These are phyloP conservation scores for Pascua guehoae DNA, from an alignment of 1,284 basidiomycete genomes.

Conservation along the genomic window DNA sequence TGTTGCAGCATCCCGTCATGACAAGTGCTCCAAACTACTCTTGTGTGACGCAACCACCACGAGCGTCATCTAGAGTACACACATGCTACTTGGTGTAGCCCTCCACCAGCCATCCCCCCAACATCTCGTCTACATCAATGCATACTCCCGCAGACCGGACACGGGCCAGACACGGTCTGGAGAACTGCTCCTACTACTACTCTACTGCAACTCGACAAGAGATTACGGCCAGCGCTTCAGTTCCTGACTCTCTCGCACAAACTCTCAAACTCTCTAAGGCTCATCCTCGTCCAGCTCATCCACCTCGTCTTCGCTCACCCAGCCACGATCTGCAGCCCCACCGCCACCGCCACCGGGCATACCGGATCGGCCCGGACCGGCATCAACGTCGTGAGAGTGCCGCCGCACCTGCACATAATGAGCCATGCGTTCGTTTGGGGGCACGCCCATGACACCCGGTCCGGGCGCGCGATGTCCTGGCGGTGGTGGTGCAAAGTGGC, in stretches of 20 bases:
- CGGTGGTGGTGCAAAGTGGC: not conserved
- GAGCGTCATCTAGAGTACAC: too few species aligned
- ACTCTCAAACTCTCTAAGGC: not conserved
- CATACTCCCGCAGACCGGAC: too few species aligned
- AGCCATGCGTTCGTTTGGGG: not conserved
- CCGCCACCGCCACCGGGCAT: not conserved
- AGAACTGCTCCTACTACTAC: not conserved
- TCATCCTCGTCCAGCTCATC: constrained; percentile 20
- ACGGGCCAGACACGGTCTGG: too few species aligned
- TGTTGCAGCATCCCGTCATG: not conserved
- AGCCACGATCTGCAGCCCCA: not conserved
- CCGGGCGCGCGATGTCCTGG: not conserved
- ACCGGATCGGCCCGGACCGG: constrained; percentile 1
- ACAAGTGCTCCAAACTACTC: not conserved
- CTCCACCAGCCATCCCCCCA: too few species aligned
- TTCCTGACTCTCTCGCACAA: not conserved
- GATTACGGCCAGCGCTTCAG: not conserved
- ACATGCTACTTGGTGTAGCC: too few species aligned
- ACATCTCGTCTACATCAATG: too few species aligned
- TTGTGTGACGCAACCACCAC: not conserved
- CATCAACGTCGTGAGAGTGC: constrained; percentile 9
- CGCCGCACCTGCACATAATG: constrained; percentile 3
- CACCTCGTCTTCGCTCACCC: constrained; percentile 17
- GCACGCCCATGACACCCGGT: not conserved
- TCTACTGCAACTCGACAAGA: not conserved